Percentiles rank a stretch among this genome's conserved stretches.
phyloP scores from a whole-genome alignment of 176 grass and related monocot species.

The Secale cereale region DNA sequence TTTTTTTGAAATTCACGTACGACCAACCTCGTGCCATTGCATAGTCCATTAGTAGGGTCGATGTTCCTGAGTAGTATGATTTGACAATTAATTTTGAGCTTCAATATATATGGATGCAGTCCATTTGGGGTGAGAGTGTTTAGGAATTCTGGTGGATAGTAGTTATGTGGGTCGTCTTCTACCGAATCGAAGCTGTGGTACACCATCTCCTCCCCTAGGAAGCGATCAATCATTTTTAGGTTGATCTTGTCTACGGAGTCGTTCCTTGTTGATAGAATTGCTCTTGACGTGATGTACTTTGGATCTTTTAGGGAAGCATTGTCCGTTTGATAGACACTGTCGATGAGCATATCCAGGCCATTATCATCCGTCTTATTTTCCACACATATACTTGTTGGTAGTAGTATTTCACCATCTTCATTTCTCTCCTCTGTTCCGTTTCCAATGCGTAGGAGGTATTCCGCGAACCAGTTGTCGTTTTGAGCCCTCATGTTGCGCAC shows the following conservation, averaged over 20 bases:
- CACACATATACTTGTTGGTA: neutral
- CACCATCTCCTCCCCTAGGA: too few relatives aligned
- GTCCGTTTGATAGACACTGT: neutral
- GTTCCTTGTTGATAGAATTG: too few relatives aligned
- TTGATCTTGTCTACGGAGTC: neutral
- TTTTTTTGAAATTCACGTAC: neutral
- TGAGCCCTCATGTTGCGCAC: too few relatives aligned
- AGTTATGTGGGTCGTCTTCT: too few relatives aligned
- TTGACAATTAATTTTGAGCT: neutral
- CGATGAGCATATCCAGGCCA: neutral
- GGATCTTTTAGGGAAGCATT: too few relatives aligned
- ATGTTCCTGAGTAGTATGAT: neutral
- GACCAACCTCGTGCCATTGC: neutral
- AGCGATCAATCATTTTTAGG: too few relatives aligned
- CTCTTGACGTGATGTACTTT: too few relatives aligned
- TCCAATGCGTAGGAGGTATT: neutral
- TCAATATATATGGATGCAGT: neutral
- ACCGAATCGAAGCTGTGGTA: too few relatives aligned
- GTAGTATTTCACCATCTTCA: neutral
- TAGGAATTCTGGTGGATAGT: too few relatives aligned
- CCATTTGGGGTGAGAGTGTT: neutral
- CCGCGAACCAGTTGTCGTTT: neutral
- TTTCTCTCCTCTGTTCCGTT: neutral
- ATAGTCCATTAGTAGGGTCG: neutral
- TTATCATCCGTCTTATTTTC: neutral